phyloP scores from a whole-genome alignment of 768 basidiomycete species.

The Auricularia cornea region DNA sequence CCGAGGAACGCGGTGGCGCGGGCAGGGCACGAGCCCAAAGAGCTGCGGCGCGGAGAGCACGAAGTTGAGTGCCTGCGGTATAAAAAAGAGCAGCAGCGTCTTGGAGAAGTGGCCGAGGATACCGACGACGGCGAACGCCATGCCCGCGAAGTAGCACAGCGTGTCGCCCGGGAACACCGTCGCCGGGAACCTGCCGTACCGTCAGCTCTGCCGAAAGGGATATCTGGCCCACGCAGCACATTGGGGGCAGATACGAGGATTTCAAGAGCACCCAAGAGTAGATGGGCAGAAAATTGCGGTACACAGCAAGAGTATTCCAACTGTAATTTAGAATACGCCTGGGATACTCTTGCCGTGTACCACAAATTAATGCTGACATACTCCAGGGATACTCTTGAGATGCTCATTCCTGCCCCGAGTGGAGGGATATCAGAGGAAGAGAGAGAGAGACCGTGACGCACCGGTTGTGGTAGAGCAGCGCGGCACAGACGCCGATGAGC shows the following conservation, averaged over 20 bases:
- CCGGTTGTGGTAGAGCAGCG: slow-evolving; percentile 96
- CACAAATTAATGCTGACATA: too few species aligned
- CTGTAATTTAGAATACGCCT: too few species aligned
- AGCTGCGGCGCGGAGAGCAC: slow-evolving; percentile 89
- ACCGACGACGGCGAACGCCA: slow-evolving; percentile 97
- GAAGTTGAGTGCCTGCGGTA: slow-evolving; percentile 98
- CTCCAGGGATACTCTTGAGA: too few species aligned
- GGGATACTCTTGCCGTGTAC: too few species aligned
- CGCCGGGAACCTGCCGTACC: slow-evolving; percentile 77
- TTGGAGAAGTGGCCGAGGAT: slow-evolving; percentile 98
- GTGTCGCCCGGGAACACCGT: slow-evolving; percentile 94
- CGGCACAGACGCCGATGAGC: slow-evolving; percentile 80
- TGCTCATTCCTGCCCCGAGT: too few species aligned
- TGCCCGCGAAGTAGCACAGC: slow-evolving; percentile 93
- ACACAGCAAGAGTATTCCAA: too few species aligned
- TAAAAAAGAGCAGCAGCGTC: slow-evolving; percentile 90
- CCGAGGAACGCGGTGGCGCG: slow-evolving; percentile 89
- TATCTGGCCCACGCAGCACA: too few species aligned
- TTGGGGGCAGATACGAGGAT: too few species aligned
- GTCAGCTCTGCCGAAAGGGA: too few species aligned
- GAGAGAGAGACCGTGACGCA: slow-evolving; percentile 19
- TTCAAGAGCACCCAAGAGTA: too few species aligned
- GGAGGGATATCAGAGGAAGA: not conserved
- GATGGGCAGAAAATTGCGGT: too few species aligned
- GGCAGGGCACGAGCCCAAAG: slow-evolving; percentile 89